phyloP scores from a whole-genome alignment of 805 yeast genomes.

The Candida ortonii region DNA sequence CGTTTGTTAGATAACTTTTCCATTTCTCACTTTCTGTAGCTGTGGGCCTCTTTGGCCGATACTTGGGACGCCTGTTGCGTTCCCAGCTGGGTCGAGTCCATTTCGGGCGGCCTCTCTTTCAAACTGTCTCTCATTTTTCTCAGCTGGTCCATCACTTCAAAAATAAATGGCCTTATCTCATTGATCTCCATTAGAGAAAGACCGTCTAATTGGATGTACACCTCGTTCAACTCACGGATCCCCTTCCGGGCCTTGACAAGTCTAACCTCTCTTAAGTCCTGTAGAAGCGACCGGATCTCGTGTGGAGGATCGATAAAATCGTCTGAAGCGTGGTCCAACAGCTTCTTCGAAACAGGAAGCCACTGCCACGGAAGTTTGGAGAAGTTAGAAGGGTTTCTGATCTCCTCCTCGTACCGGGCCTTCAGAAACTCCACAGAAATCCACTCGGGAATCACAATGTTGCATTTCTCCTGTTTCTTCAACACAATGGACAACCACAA shows the following conservation, averaged over 20 bases:
- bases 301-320: conserved; percentile 75
- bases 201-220: conserved; percentile 79
- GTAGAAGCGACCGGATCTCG: conserved; percentile 64
- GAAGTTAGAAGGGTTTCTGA: conserved; percentile 54
- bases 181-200: conserved; percentile 82
- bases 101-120: conserved; percentile 11
- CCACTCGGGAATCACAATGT: conserved; percentile 86
- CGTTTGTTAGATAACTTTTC: conserved; percentile 48
- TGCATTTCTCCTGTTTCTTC: conserved; percentile 82
- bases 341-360: conserved; percentile 74
- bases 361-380: conserved; percentile 81
- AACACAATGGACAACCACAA: conserved; percentile 84
- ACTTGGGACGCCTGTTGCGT: conserved; percentile 1
- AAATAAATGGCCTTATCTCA: conserved; percentile 79
- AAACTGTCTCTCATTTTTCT: conserved; percentile 47
- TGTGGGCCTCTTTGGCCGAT: conserved; percentile 9
- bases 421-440: conserved; percentile 53
- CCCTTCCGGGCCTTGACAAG: conserved; percentile 81
- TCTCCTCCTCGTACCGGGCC: conserved; percentile 64
- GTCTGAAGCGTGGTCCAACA: conserved; percentile 67
- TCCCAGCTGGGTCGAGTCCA: conserved; percentile 6
- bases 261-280: conserved; percentile 82
- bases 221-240: conserved; percentile 70
- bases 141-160: conserved; percentile 76
- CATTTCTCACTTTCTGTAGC: conserved; percentile 10